Evolutionary conservation across 305 asterid species (phyloP).

Genomic region (Fraxinus xanthoxyloides): DNA sequence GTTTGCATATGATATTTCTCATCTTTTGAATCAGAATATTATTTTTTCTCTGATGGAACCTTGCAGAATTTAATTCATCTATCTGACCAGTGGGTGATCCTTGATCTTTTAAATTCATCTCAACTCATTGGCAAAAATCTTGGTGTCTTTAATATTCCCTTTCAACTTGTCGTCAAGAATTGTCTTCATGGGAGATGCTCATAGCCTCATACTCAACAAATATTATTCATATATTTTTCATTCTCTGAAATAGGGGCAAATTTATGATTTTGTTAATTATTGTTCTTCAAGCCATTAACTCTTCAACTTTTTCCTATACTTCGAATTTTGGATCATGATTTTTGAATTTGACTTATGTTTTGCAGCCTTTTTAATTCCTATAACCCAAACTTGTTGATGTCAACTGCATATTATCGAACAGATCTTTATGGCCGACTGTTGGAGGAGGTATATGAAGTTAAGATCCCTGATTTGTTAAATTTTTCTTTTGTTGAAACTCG

Average conservation of each 20-base stretch:
- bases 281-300: background rate
- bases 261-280: background rate
- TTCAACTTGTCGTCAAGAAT: slow-evolving; percentile 9
- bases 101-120: slow-evolving; percentile 13
- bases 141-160: slow-evolving; percentile 16
- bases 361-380: slow-evolving; percentile 87
- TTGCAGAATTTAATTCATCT: background rate
- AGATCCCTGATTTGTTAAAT: slow-evolving; percentile 12
- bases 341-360: slow-evolving; percentile 24
- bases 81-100: background rate
- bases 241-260: background rate
- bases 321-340: slow-evolving; percentile 2
- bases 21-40: background rate
- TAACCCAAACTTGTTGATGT: slow-evolving; percentile 71
- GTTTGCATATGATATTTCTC: background rate
- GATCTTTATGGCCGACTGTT: slow-evolving; percentile 70
- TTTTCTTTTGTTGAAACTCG: background rate
- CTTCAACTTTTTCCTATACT: background rate
- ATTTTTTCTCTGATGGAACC: background rate
- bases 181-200: slow-evolving; percentile 13
- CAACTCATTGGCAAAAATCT: background rate
- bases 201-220: background rate
- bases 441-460: slow-evolving; percentile 55
- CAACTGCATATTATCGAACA: slow-evolving; percentile 81
- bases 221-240: background rate